Evolutionary conservation across 2,329 filamentous ascomycete genomes (phyloP), one percentile per base, ranked within the genome.

Genomic region (Ramichloridium luteum): DNA sequence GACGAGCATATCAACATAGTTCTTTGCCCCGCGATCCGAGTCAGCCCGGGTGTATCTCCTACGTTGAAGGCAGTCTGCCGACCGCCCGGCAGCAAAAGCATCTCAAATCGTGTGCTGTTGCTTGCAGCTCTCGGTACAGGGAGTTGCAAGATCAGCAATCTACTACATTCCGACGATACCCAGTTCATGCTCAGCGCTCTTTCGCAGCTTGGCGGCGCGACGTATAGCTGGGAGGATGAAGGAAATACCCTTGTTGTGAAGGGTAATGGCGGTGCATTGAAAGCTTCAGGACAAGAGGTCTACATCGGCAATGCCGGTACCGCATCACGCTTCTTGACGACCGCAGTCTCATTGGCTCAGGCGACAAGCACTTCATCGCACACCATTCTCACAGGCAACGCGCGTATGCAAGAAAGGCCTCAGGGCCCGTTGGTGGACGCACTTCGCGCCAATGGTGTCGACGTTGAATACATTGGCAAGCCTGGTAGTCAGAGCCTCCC

Each of bases 141-240:
- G 12, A 75, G 77, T 15, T 94, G 86, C 52, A 78, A 80, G 23
- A 80, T 98, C 55, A 86, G 74, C 57, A 96, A 98, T 48, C 65
- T 98, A 17, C 70, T 98, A 8, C 88, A 94, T 58, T 96, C 90
- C 0, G 90, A 96, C 48, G 90, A 98, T 53, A 93, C 86, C 0
- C 84, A 96, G 55, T 90, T 83, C 57, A 98, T 98, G 90, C 66
- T 98, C 27, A 84, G 84, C 35, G 88, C 90, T n/a, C 76, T 98
- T 35, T 71, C 73, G 15, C 77, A 78, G 48, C 71, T 98, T 14
- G 77, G 81, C 17, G 90, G 86, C 16, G 88, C 86, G 12, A 80
- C 79, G 1, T 96, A 92, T 60, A 73, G 77, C 1, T 98, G 88
- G 88, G 84, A 94, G 57, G 81, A 94, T 31, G 80, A 85, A 35